Percentiles rank a stretch among this genome's conserved stretches.
phyloP scores from a whole-genome alignment of 2,329 filamentous ascomycete species.

The Alternaria triticina region DNA sequence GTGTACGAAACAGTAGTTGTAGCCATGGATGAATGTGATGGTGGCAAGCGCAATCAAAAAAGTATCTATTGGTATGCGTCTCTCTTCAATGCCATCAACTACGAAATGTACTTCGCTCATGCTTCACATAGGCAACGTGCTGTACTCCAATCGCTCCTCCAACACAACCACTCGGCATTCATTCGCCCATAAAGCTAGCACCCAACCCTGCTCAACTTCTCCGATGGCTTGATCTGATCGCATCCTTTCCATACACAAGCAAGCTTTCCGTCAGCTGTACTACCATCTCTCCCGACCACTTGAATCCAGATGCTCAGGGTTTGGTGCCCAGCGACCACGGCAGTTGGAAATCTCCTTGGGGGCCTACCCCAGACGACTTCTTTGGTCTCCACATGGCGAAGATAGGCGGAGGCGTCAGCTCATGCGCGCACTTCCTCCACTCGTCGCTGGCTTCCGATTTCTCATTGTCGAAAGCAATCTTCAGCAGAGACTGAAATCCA shows the following conservation, averaged over 20 bases:
- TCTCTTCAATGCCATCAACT: not conserved
- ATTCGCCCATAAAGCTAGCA: not conserved
- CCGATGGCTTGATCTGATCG: not conserved
- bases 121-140: not conserved
- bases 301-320: not conserved
- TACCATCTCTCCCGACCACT: not conserved
- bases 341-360: constrained; percentile 21
- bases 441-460: constrained; percentile 32
- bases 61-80: not conserved
- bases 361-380: constrained; percentile 19
- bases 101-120: not conserved
- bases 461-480: constrained; percentile 40
- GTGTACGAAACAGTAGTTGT: not conserved
- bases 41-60: not conserved
- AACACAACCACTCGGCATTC: not conserved
- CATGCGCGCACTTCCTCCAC: constrained; percentile 42
- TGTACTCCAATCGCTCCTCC: not conserved
- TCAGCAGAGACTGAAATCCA: constrained; percentile 35
- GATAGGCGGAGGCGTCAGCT: constrained; percentile 39
- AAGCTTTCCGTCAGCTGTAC: not conserved
- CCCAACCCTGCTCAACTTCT: not conserved
- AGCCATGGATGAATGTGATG: not conserved
- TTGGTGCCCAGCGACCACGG: constrained; percentile 27
- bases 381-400: constrained; percentile 46
- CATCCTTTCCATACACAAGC: not conserved